Evolutionary conservation across 257 asterid genomes (phyloP).

Genomic region (Oldenlandia corymbosa): DNA sequence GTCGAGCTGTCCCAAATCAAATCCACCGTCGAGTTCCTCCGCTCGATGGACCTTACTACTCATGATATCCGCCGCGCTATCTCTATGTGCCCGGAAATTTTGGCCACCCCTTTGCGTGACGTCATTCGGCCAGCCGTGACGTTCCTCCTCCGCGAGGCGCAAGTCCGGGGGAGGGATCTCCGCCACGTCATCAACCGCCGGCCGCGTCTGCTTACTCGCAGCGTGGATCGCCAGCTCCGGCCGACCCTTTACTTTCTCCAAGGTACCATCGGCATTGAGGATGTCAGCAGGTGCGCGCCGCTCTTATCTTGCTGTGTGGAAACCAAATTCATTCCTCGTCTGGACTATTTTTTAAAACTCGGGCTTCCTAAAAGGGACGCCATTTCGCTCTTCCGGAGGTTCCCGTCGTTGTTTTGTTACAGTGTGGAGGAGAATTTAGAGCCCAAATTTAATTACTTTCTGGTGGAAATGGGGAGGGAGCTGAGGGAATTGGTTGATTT

Average conservation of each 20-base stretch:
- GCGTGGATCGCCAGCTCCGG: constrained; percentile 58
- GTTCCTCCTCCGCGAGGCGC: constrained; percentile 81
- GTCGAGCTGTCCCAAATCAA: constrained; percentile 52
- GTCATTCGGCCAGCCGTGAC: constrained; percentile 58
- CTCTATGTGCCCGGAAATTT: constrained; percentile 76
- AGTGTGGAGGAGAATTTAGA: constrained; percentile 71
- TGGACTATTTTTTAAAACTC: constrained; percentile 64
- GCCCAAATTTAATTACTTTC: constrained; percentile 75
- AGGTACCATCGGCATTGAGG: constrained; percentile 64
- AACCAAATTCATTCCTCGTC: constrained; percentile 63
- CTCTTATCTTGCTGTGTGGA: constrained; percentile 80
- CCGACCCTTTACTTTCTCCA: constrained; percentile 84
- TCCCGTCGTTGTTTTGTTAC: constrained; percentile 84
- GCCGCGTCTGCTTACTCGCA: constrained; percentile 63
- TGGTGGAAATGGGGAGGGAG: constrained; percentile 90
- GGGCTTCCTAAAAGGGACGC: constrained; percentile 63
- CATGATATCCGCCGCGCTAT: constrained; percentile 64
- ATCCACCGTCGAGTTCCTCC: constrained; percentile 57
- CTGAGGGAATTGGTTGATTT: constrained; percentile 66
- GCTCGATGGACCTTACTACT: constrained; percentile 44
- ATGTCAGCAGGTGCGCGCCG: constrained; percentile 49
- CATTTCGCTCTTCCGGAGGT: constrained; percentile 56
- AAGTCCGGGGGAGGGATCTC: constrained; percentile 40
- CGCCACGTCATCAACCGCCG: constrained; percentile 82
- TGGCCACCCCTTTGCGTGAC: constrained; percentile 40